phyloP scores from a whole-genome alignment of 345 rosid genomes.

The Turnera subulata region DNA sequence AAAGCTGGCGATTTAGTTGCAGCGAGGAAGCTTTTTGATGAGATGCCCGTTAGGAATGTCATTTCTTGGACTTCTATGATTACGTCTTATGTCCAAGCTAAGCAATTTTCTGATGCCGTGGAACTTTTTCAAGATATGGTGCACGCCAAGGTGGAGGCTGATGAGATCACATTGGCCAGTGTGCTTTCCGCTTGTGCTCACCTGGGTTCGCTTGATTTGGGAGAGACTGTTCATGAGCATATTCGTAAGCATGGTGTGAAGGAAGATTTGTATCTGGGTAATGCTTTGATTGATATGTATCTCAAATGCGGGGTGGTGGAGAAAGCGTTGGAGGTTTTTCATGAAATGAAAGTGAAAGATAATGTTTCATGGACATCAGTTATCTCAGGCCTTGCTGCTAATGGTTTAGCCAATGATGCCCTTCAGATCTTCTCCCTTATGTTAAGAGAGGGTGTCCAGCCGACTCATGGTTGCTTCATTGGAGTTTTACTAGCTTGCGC shows the following conservation, averaged over 20 bases:
- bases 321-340: constrained; percentile 19
- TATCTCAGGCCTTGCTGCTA: constrained; percentile 22
- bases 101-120: constrained; percentile 16
- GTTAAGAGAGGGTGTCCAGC: constrained; percentile 19
- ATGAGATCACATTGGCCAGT: constrained; percentile 18
- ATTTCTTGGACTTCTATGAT: constrained; percentile 24
- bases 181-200: constrained; percentile 25
- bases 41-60: constrained; percentile 15
- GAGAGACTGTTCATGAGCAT: constrained; percentile 21
- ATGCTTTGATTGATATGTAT: constrained; percentile 24
- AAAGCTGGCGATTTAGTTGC: constrained; percentile 31
- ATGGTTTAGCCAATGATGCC: constrained; percentile 16
- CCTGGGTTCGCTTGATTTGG: constrained; percentile 11
- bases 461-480: constrained; percentile 17
- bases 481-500: constrained; percentile 22
- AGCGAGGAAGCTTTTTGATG: constrained; percentile 27
- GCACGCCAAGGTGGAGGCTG: constrained; percentile 15
- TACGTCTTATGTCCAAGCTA: constrained; percentile 17
- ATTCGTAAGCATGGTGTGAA: constrained; percentile 8
- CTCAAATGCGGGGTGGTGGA: constrained; percentile 21
- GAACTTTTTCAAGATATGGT: constrained; percentile 20
- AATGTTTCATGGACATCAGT: constrained; percentile 21
- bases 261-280: constrained; percentile 15
- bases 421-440: constrained; percentile 20
- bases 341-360: constrained; percentile 18